Evolutionary conservation across 352 stramenopile genomes (phyloP), one percentile per base, ranked within the genome.

Genomic region (Thalassiosira sp.): DNA sequence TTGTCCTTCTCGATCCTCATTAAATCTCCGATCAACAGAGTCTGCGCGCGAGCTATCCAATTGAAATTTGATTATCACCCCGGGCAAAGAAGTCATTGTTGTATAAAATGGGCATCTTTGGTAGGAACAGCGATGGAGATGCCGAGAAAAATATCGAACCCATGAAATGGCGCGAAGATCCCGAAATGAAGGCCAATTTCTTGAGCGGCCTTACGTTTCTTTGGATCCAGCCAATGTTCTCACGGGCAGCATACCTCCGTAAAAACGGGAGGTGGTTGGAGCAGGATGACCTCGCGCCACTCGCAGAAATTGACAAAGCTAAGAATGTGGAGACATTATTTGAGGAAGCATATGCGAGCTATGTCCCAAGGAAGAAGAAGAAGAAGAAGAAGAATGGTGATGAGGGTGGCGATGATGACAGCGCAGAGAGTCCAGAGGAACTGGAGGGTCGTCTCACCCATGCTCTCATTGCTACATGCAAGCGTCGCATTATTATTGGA

Each of bases 161-260:
- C 7, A 68, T 81, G n/a, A 53, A 64, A 72, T 81, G 72, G 72
- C 5, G 2, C n/a, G 8, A 35, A 7, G 59, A 81, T n/a, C 81
- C 81, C 0, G 84, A 90, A 70, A 76, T 77, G 25, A 48, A 60
- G 28, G 48, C 81, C 24, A 83, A 61, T 51, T 59, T 87, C 16
- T 51, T 84, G 0, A 84, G 56, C 27, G n/a, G 58, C 11, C 33
- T 88, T 20, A 20, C 76, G 16, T 90, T 86, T 53, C 49, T 76
- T 7, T 90, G 84, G 84, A 56, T 75, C n/a, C 77, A 81, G 18
- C 78, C 78, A 13, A 77, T 90, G 40, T 90, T 90, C 65, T 49
- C 61, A 20, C 66, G 79, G 24, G 84, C 84, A 1, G 52, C 73
- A 2, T 62, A 67, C 18, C 58, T 90, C 18, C 35, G 65, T 10